phyloP scores from a whole-genome alignment of 2,329 filamentous ascomycete genomes.

The Apiospora arundinis region DNA sequence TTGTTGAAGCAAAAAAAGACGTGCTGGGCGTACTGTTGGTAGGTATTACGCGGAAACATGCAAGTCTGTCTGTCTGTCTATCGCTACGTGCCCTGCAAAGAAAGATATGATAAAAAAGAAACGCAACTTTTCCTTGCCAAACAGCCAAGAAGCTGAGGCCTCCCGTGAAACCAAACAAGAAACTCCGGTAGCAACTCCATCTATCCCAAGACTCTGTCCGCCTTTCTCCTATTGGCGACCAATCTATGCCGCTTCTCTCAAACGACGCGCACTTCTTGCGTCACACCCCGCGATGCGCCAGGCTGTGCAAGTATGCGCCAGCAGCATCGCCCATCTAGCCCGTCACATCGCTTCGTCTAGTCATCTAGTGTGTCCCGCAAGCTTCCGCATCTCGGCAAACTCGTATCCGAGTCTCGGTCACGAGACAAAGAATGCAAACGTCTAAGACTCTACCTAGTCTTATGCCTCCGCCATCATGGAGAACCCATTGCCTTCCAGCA shows the following conservation, averaged over 20 bases:
- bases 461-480: constrained; percentile 31
- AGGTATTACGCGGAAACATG: not conserved
- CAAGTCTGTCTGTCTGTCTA: not conserved
- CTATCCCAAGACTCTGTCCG: constrained; percentile 2
- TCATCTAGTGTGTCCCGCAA: not conserved
- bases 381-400: not conserved
- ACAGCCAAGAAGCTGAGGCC: constrained; percentile 12
- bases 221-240: not conserved
- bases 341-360: no score
- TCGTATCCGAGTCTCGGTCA: not conserved
- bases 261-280: not conserved
- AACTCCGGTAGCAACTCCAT: constrained; percentile 7
- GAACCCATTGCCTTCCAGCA: constrained; percentile 58
- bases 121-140: not conserved
- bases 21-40: not conserved
- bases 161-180: constrained; percentile 19
- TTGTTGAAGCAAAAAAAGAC: not conserved
- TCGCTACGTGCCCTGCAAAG: constrained; percentile 1
- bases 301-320: not conserved
- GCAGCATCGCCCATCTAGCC: not conserved
- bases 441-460: not conserved
- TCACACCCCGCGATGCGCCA: not conserved
- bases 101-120: not conserved
- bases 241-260: not conserved
- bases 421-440: not conserved